Conservation (phyloP, 2,329 filamentous ascomycete species). For the Arthrinium phaeospermum region DNA sequence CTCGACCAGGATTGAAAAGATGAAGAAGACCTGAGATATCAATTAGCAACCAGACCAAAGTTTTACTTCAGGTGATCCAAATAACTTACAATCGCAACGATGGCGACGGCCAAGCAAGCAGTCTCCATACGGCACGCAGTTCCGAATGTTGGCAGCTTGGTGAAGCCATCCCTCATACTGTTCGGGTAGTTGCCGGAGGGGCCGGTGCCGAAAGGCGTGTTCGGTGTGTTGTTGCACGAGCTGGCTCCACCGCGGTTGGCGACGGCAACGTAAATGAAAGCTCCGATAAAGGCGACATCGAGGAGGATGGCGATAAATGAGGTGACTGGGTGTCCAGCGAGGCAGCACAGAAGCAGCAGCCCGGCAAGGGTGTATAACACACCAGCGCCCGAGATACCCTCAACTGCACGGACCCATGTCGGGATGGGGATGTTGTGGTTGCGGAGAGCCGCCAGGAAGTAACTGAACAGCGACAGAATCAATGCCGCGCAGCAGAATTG, state of each 20-base stretch:
- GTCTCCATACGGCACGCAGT: slow-evolving; percentile 77
- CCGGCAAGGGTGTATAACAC: slow-evolving; percentile 76
- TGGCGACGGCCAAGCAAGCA: slow-evolving; percentile 76
- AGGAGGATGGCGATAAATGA: slow-evolving; percentile 76
- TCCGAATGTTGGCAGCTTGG: slow-evolving; percentile 51
- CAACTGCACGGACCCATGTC: slow-evolving; percentile 73
- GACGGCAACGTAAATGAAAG: slow-evolving; percentile 82
- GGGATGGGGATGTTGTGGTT: slow-evolving; percentile 69
- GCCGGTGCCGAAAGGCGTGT: slow-evolving; percentile 73
- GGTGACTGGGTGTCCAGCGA: slow-evolving; percentile 77
- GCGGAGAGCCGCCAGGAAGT: slow-evolving; percentile 78
- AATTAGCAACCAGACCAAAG: neutral
- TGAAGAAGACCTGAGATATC: slow-evolving; percentile 63
- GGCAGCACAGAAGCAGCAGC: slow-evolving; percentile 77
- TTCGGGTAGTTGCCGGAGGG: slow-evolving; percentile 53
- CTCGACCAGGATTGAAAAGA: slow-evolving; percentile 74
- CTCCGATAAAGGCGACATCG: slow-evolving; percentile 76
- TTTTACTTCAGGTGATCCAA: slow-evolving; percentile 44
- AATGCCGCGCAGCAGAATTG: slow-evolving; percentile 76
- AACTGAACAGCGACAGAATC: slow-evolving; percentile 80
- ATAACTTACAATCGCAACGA: slow-evolving; percentile 70
- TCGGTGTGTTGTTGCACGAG: slow-evolving; percentile 65
- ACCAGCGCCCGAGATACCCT: slow-evolving; percentile 77
- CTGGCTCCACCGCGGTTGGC: slow-evolving; percentile 72
- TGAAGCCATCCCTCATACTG: slow-evolving; percentile 56